Evolutionary conservation across 2,329 filamentous ascomycete species (phyloP), one percentile per base, ranked within the genome.

Genomic region (Calonectria pteridis): DNA sequence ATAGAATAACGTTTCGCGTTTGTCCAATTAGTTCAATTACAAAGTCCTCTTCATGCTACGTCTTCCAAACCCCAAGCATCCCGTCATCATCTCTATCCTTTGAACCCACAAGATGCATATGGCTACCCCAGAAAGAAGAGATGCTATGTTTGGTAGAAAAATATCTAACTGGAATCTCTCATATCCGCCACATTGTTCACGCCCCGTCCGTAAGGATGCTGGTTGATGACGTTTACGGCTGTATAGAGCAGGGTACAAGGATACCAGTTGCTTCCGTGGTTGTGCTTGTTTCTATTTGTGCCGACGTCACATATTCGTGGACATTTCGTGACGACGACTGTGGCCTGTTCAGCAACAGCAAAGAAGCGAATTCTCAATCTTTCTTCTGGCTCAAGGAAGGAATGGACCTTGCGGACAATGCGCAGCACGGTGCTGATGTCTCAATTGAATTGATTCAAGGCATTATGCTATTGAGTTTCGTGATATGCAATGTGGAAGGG

Each of bases 401-500:
- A 1, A 75, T 84, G 13, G 80, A 83, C 29, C 77, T 85, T 10
- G 77, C 84, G 11, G 81, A 84, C 13, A 76, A 84, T 46, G 78
- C 78, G 3, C 81, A 82, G 18, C 76, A 80, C 13, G 75, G 72
- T 9, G 76, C 71, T 0, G 73, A 78, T 3, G 50, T 69, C 0
- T 84, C 81, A 6, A 69, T 86, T 2, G 82, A 85, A 50, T 81
- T 78, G 28, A 80, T 84, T 9, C 82, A 86, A 55, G 83, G 83
- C 5, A 79, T 83, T 62, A 72, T 83, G 1, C 78, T 86, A 65
- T 67, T 86, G 18, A 80, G 83, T 18, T 83, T 85, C 69, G 77
- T 84, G 5, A 72, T 84, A 3, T 85, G 82, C 75, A 85, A 85
- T 49, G 77, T 83, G 18, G 84, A 75, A 59, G 71, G 71, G 3